phyloP scores from a whole-genome alignment of 345 rosid genomes.

The thale cress (Arabidopsis thaliana) region TAIR10.1 NC_003070.9:18952001-18952500 shows the following conservation, averaged over 20 bases:
- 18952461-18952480: slow-evolving; percentile 29
- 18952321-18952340: neutral
- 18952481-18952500: slow-evolving; percentile 23
- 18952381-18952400: slow-evolving; percentile 14
- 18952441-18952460: slow-evolving; percentile 8
- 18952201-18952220: slow-evolving; percentile 25
- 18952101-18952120: slow-evolving; percentile 12
- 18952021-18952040: slow-evolving; percentile 27
- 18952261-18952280: slow-evolving; percentile 4
- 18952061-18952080: slow-evolving; percentile 9
- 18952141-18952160: neutral
- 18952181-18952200: slow-evolving; percentile 10
- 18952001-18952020: slow-evolving; percentile 24
- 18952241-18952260: neutral
- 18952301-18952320: neutral
- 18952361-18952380: neutral
- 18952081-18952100: neutral
- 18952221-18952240: neutral
- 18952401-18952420: neutral
- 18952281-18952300: neutral
- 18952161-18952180: slow-evolving; percentile 16
- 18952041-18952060: slow-evolving; percentile 26
- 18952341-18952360: slow-evolving; percentile 4
- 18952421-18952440: neutral
- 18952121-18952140: slow-evolving; percentile 23